Percentiles rank a stretch among this genome's conserved stretches.
These are phyloP conservation scores for Hygrophorus russula DNA, from an alignment of 768 basidiomycete genomes.

Conservation along the genomic window DNA sequence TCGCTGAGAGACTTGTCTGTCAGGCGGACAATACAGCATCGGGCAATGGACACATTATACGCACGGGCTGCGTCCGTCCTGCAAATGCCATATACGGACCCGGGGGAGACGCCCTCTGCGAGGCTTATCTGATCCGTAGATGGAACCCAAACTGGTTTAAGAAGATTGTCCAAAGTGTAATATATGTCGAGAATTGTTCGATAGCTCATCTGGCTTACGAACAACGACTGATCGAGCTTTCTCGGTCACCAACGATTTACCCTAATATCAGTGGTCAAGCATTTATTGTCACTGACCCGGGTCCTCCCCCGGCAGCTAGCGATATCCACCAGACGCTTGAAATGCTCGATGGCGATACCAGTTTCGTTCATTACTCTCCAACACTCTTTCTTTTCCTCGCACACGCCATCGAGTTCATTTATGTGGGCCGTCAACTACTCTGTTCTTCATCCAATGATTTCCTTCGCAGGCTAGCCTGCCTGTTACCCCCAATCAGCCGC, in stretches of 20 bases:
- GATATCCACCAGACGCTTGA: slow-evolving; percentile 48
- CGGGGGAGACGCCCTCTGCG: slow-evolving; percentile 60
- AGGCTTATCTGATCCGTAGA: slow-evolving; percentile 48
- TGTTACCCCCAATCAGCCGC: slow-evolving; percentile 31
- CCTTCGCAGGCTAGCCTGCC: slow-evolving; percentile 22
- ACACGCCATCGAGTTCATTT: slow-evolving; percentile 44
- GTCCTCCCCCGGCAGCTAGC: slow-evolving; percentile 48
- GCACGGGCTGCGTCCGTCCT: slow-evolving; percentile 69
- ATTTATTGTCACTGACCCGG: slow-evolving; percentile 57
- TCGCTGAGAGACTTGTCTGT: slow-evolving; percentile 40
- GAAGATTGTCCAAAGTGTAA: slow-evolving; percentile 48
- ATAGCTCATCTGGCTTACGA: slow-evolving; percentile 67
- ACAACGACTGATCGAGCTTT: slow-evolving; percentile 49
- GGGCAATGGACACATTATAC: slow-evolving; percentile 21
- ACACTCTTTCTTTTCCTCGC: slow-evolving; percentile 58
- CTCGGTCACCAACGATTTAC: slow-evolving; percentile 14
- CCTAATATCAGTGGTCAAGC: slow-evolving; percentile 69
- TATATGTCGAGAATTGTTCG: slow-evolving; percentile 70
- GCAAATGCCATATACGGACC: slow-evolving; percentile 72
- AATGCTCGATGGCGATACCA: slow-evolving; percentile 45
- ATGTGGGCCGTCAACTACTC: slow-evolving; percentile 34
- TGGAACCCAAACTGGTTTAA: slow-evolving; percentile 53
- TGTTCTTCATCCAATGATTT: slow-evolving; percentile 10
- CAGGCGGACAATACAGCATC: slow-evolving; percentile 23
- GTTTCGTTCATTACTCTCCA: slow-evolving; percentile 44